Conservation (phyloP, 169 alveolate genomes). For the Plasmodium coatneyi region DNA sequence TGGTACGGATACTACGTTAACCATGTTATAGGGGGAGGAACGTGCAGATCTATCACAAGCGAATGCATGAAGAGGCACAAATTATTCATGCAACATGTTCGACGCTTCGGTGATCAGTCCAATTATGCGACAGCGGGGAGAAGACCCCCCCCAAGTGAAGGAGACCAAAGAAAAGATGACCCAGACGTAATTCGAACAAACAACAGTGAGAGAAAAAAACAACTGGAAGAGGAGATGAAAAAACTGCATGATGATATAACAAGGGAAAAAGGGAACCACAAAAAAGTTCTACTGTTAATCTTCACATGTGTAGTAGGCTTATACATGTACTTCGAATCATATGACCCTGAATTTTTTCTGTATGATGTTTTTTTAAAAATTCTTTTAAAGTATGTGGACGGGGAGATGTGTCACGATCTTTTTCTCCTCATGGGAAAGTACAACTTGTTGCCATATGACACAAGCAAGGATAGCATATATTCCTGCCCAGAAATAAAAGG, state of each 20-base stretch:
- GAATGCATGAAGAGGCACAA: background rate
- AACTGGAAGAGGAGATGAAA: slow-evolving; percentile 27
- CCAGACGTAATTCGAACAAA: background rate
- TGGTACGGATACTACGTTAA: background rate
- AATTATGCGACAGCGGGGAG: background rate
- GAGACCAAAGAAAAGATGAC: background rate
- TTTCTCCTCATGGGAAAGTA: slow-evolving; percentile 78
- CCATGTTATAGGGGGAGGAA: background rate
- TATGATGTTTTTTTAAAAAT: slow-evolving; percentile 76
- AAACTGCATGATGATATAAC: slow-evolving; percentile 18
- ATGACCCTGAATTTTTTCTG: slow-evolving; percentile 73
- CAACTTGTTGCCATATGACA: slow-evolving; percentile 81
- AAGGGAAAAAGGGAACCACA: slow-evolving; percentile 39
- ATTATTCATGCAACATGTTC: background rate
- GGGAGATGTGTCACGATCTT: slow-evolving; percentile 80
- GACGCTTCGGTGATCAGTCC: background rate
- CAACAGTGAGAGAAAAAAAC: background rate
- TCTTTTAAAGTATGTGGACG: slow-evolving; percentile 79
- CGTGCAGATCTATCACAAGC: too few relatives aligned
- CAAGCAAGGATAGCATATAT: slow-evolving; percentile 73
- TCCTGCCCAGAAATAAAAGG: slow-evolving; percentile 7
- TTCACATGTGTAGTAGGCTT: slow-evolving; percentile 18
- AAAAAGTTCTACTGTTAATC: slow-evolving; percentile 22
- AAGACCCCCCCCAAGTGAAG: background rate
- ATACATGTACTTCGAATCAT: slow-evolving; percentile 62